Evolutionary conservation across 148 eudicot genomes (phyloP), one percentile per base, ranked within the genome.

Genomic region (Vaccinium corymbosum): DNA sequence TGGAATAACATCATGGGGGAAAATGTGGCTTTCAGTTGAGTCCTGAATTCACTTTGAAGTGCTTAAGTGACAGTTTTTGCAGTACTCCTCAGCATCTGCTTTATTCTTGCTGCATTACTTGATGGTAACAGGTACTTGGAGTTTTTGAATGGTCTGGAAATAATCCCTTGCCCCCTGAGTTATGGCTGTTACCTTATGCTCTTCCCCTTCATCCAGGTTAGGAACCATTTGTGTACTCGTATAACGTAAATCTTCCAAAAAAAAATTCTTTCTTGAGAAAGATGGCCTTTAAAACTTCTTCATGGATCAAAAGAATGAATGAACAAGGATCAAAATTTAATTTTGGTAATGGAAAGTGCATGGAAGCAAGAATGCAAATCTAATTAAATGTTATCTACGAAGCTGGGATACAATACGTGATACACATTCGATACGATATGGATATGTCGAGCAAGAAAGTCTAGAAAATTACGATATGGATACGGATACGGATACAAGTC

Each of bases 11-110:
- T 97, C 99, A 74, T 97, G 99, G 99, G 99, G 98, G 38, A 97
- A 97, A 86, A 86, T 97, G 94, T 97, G 99, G 99, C 99, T 97
- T 88, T 89, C 99, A 87, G 99, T 97, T 94, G 83, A 89, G 96
- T 87, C 81, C 59, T 87, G 55, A 78, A 79, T 80, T 86, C 75
- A 71, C 62, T 32, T 83, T 48, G 68, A 22, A 42, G 48, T 82
- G 70, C 53, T 78, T 64, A 52, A 17, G 7, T 38, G 32, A 78
- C n/a, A 16, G 4, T 35, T 13, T 62, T 17, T 81, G 38, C 20
- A 42, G n/a, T 0, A 25, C 20, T 81, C 7, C 73, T n/a, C 4
- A 76, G 22, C 56, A 46, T 13, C 64, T 35, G 6, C 61, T 56
- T 90, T 17, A 81, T 83, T 81, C 19, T 68, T 78, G 35, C 75